Evolutionary conservation across 2,329 filamentous ascomycete genomes (phyloP), one percentile per base, ranked within the genome.

Genomic region (Penicillium thymicola): DNA sequence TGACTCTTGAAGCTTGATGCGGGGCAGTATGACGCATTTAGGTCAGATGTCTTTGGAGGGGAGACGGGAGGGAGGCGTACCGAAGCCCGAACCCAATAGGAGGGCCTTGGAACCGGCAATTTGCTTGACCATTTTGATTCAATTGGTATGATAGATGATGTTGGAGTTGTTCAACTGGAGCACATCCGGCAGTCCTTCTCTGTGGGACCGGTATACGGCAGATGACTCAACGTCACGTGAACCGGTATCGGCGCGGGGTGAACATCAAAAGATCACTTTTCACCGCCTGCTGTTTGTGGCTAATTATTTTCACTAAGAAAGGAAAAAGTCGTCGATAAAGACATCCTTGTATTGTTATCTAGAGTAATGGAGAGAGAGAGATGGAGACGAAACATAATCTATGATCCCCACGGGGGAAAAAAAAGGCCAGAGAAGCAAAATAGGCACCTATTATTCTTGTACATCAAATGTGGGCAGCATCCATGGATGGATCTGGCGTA

Each of bases 21-120:
- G 64, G 64, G 63, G 64, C 57, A 63, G 43, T 23, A 54, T 51
- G 44, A 56, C 37, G 49, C 41, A 43, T 28, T 51, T 34, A 25
- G 28, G 48, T 13, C 27, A 52, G 43, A 41, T 18, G 28, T 10
- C 4, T 21, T 21, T 30, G 32, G 21, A 40, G n/a, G n/a, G n/a
- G 54, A 52, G 47, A 23, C 9, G 11, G n/a, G 42, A 34, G 11
- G n/a, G 40, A 27, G 38, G 50, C 67, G 28, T 68, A 74, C 72
- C 72, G 62, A 74, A 74, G 55, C 72, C 72, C 45, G 72, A 74
- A 52, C 72, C 72, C 62, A 74, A 59, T 40, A 74, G 66, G 38
- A 74, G 72, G 59, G 71, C 72, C 65, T 74, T 74, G 47, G 70
- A 73, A 65, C 72, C 72, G 63, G 72, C 70, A 46, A 74, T 59